Evolutionary conservation across 164 flowering plant species (phyloP).

Genomic region (Hamamelis virginiana): DNA sequence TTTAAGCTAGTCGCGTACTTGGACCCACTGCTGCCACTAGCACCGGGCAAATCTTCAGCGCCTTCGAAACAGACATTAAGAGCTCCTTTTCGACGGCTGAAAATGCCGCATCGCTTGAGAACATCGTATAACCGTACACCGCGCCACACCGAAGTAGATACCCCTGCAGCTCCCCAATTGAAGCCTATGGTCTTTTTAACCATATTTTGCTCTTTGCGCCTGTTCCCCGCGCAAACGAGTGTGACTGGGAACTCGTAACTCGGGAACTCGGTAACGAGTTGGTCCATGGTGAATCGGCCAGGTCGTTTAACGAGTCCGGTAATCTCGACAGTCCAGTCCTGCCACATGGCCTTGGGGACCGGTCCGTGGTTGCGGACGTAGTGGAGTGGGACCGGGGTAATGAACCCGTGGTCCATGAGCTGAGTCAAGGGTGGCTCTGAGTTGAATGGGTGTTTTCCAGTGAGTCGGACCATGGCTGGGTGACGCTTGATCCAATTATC

Average conservation of each 20-base stretch:
- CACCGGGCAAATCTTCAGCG: slow-evolving; percentile 91
- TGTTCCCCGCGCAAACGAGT: slow-evolving; percentile 93
- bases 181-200: slow-evolving; percentile 82
- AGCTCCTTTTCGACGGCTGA: slow-evolving; percentile 51
- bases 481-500: slow-evolving; percentile 83
- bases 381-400: slow-evolving; percentile 90
- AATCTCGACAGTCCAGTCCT: slow-evolving; percentile 81
- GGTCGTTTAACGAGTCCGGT: slow-evolving; percentile 78
- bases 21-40: slow-evolving; percentile 96
- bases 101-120: slow-evolving; percentile 68
- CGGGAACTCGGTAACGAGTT: slow-evolving; percentile 62
- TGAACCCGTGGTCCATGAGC: slow-evolving; percentile 91
- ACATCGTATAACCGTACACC: slow-evolving; percentile 67
- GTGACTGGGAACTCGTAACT: slow-evolving; percentile 72
- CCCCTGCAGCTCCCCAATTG: slow-evolving; percentile 92
- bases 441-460: slow-evolving; percentile 97
- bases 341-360: slow-evolving; percentile 71
- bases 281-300: slow-evolving; percentile 63
- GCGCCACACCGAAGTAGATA: slow-evolving; percentile 90
- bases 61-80: slow-evolving; percentile 91
- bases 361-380: slow-evolving; percentile 97
- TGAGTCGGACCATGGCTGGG: slow-evolving; percentile 74
- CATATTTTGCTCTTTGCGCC: slow-evolving; percentile 95
- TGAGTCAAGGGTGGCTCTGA: slow-evolving; percentile 70
- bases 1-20: slow-evolving; percentile 82